Percentiles rank a stretch among this genome's conserved stretches.
These are phyloP conservation scores for Thozetella sp. DNA, from an alignment of 495 filamentous ascomycete genomes.

Conservation along the genomic window DNA sequence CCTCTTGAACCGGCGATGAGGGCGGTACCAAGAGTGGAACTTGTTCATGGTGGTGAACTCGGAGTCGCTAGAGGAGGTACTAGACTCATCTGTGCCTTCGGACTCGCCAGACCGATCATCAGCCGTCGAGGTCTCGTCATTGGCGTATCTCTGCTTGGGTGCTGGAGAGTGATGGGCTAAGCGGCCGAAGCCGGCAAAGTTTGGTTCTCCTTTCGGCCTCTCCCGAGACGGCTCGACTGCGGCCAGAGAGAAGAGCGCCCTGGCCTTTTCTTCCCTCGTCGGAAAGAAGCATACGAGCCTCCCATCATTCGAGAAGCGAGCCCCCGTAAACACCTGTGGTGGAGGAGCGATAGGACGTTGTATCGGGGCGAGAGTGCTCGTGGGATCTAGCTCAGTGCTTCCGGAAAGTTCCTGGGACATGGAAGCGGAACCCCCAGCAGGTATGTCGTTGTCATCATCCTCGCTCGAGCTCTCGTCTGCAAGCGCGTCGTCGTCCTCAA, in stretches of 20 bases:
- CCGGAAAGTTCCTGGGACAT: constrained; percentile 59
- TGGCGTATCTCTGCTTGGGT: constrained; percentile 41
- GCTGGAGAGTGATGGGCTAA: constrained; percentile 54
- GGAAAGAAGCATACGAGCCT: constrained; percentile 86
- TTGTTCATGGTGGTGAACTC: constrained; percentile 65
- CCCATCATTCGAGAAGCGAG: constrained; percentile 76
- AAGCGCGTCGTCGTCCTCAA: constrained; percentile 61
- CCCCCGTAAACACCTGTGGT: constrained; percentile 72
- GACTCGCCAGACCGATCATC: constrained; percentile 49
- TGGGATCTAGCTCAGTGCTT: constrained; percentile 47
- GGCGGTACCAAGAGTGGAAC: constrained; percentile 45
- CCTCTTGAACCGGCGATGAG: constrained; percentile 42
- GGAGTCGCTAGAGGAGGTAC: constrained; percentile 68
- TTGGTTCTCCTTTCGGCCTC: constrained; percentile 63
- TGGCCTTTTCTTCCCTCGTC: constrained; percentile 73
- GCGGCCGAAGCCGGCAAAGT: constrained; percentile 90
- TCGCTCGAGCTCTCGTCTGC: constrained; percentile 79
- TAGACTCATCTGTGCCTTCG: constrained; percentile 60
- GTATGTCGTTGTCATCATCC: constrained; percentile 73
- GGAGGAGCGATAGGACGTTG: constrained; percentile 79
- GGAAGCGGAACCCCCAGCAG: constrained; percentile 47
- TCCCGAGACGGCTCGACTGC: constrained; percentile 63
- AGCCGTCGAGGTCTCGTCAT: constrained; percentile 55
- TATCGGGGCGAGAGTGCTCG: constrained; percentile 50
- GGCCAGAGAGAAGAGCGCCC: constrained; percentile 59